Conservation (phyloP, 75 land plant genomes). For the Cupressus sempervirens region DNA sequence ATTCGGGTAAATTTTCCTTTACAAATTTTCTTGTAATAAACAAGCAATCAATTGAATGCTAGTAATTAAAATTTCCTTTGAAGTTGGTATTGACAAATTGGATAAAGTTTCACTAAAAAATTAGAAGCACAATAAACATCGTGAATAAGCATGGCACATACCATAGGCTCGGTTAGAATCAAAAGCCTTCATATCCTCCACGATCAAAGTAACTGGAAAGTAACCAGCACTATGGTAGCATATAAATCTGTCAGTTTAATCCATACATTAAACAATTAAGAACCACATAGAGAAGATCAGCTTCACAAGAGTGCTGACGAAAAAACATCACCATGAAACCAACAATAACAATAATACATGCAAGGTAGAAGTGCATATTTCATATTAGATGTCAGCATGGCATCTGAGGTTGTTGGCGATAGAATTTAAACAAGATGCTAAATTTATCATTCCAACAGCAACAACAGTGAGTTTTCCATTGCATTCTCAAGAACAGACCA, state of each 20-base stretch:
- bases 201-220: conserved; percentile 53
- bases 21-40: neutral
- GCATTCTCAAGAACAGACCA: neutral
- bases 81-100: neutral
- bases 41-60: neutral
- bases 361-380: conserved; percentile 1
- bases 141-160: conserved; percentile 27
- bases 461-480: neutral
- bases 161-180: conserved; percentile 61
- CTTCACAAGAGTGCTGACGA: neutral
- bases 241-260: conserved; percentile 36
- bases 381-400: neutral
- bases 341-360: neutral
- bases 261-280: neutral
- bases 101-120: neutral
- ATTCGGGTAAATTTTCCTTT: neutral
- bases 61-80: neutral
- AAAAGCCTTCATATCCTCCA: conserved; percentile 61
- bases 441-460: neutral
- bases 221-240: conserved; percentile 58
- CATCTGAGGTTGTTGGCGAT: neutral
- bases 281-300: neutral
- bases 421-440: neutral
- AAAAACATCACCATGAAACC: neutral
- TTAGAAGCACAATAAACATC: neutral